Base-by-base conservation (phyloP, 805 yeast species). In the Yarrowia sp. region DNA sequence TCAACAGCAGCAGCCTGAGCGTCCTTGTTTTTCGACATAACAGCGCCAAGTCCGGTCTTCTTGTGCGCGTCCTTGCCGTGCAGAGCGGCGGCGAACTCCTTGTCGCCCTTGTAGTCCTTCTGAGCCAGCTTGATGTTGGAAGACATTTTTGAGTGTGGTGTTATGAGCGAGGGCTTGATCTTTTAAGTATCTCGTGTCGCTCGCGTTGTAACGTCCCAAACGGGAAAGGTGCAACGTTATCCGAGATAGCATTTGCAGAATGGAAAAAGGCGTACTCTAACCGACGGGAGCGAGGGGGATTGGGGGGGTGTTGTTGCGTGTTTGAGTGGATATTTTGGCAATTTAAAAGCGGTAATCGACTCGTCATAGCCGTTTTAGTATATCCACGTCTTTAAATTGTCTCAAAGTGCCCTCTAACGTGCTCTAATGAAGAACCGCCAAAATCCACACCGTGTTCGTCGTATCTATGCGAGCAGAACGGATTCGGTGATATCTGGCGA, bases 1-100 rank as follows among this genome's bases (percentile, higher is more conserved):
- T 84, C 86, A 67, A 84, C 85, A 60, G 97, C 97, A 56, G 86
- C 88, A 67, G 82, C 81, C 71, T 89, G 89, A 41, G 93, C 97
- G 49, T 80, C 80, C 67, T 84, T 83, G 76, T 90, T 82, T 79
- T 94, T 94, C 68, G 84, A 75, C 63, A 90, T 72, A 68, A 91
- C 80, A 31, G 97, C 97, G 33, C 82, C 72, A 66, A 90, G 77
- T 47, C 98, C 98, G 36, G 84, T 77, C 68, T 80, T 81, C 63
- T 82, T 72, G 68, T 82, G 86, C 42, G 78, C 84, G 60, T 77
- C 82, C 55, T 86, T 83, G 67, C 97, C 97, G 74, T 93, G 97
- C 73, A 93, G 76, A 35, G 93, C 89, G 68, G 84, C 80, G 68
- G 97, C 88, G 75, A 93, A 93, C 60, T 85, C 81, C 67, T 82